Evolutionary conservation across 108 stramenopile genomes (phyloP), one percentile per base, ranked within the genome.

Genomic region (Fragilariopsis cylindrus): DNA sequence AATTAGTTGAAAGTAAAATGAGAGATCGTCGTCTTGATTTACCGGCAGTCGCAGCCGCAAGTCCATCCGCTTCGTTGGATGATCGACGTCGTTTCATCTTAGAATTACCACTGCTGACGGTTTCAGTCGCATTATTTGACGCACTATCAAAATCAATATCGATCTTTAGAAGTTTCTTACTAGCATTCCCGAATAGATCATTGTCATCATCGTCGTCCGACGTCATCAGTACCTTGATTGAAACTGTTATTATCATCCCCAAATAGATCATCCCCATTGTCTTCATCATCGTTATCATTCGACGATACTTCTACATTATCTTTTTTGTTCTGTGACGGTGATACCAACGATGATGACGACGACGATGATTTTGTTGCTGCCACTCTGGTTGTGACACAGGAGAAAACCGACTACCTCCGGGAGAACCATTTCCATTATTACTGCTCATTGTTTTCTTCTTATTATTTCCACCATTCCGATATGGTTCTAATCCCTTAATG

Each of bases 401-500:
- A 52, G 67, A 48, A 39, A 52, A 50, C 18, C 49, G 49, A 15
- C 48, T 60, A 3, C n/a, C 54, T 7, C 39, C 66, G n/a, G 49
- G 53, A 41, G 74, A 67, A 69, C 12, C 53, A 40, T 41, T 15
- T 64, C 16, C 63, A 4, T 60, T 0, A 41, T 57, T 11, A 12
- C 19, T 70, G 47, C 69, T 54, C 30, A 7, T 65, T 54, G 53
- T 54, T 30, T 30, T 30, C 30, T 30, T 30, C 30, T 2, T 54
- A 13, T 15, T 13, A 21, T 62, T 72, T 13, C 67, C 60, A 41
- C 76, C 86, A 42, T 72, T 71, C 7, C 91, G 86, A 81, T 74
- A 92, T 9, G 66, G 57, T 40, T 92, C 90, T 71, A 95, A 74
- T 43, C 90, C 94, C 50, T 72, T 55, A 39, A 95, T 65, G 40